These are phyloP conservation scores for Triticum turgidum DNA, from an alignment of 176 grass and related monocot genomes.

Conservation along the genomic window DNA sequence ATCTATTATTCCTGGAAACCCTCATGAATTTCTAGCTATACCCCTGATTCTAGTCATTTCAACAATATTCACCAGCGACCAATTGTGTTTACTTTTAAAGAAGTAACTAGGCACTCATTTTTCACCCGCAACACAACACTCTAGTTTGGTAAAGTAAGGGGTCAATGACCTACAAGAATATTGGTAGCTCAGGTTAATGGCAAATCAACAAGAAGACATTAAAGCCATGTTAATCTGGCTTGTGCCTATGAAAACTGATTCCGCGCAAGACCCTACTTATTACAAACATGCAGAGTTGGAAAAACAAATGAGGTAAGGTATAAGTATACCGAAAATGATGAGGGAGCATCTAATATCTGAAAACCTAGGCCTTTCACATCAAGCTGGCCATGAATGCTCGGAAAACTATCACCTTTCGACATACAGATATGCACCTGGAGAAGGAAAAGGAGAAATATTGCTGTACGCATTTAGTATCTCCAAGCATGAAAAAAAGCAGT, in stretches of 20 bases:
- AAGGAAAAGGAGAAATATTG: slow-evolving; percentile 9
- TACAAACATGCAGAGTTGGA: slow-evolving; percentile 17
- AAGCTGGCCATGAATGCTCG: slow-evolving; percentile 87
- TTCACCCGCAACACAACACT: background rate
- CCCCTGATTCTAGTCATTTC: background rate
- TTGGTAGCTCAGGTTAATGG: background rate
- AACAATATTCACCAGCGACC: background rate
- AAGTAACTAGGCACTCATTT: background rate
- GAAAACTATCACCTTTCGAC: slow-evolving; percentile 89
- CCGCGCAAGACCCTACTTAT: background rate
- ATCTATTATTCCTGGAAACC: slow-evolving; percentile 4
- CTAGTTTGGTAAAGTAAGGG: background rate
- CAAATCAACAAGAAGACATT: slow-evolving; percentile 10
- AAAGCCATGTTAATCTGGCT: background rate
- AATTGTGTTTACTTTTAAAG: background rate
- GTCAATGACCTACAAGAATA: background rate
- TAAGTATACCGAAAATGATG: slow-evolving; percentile 72
- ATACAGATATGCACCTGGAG: slow-evolving; percentile 94
- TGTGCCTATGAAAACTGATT: background rate
- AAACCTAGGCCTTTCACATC: slow-evolving; percentile 86
- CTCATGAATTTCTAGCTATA: background rate
- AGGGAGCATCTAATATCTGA: slow-evolving; percentile 90
- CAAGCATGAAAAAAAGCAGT: slow-evolving; percentile 19
- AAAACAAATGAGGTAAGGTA: slow-evolving; percentile 17
- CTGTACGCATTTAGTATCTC: slow-evolving; percentile 12